Base-by-base conservation (phyloP, 208 protist genomes). In the Blechomonas ayalai region DNA sequence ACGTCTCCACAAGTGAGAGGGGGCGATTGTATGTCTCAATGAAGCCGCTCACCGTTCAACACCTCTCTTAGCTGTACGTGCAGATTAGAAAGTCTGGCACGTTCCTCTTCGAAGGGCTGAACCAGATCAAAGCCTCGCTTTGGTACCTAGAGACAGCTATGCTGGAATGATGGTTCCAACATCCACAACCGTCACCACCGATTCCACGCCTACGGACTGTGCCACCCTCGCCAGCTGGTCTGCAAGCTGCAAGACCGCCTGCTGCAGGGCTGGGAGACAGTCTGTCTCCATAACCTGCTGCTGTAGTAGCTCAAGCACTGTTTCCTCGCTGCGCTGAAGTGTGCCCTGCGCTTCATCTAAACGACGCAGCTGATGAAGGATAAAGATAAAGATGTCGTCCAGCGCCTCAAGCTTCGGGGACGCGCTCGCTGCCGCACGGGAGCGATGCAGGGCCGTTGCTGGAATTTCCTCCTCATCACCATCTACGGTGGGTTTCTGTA, bases 221-320 rank as follows among this genome's bases (percentile, higher is more conserved):
- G 73, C 70, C 13, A 81, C 29, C 5, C 57, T 52, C 19, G 44
- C 19, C 10, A 82, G 24, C 9, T 41, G 27, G 10, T n/a, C 25
- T 7, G 63, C 45, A 26, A 74, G 66, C 12, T 59, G 42, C 15
- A 66, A 22, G 9, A 79, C 61, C 2, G 74, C 62, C 32, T 59
- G 52, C 32, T 71, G 62, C 19, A 84, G 37, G 10, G 35, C 37
- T 24, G 52, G 44, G 15, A 90, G 24, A 9, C 64, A 29, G 8
- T 55, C 38, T 12, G 74, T 29, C 33, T 71, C 73, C 34, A 80
- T 55, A 55, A 87, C 77, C 24, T 87, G 77, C 38, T 75, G 65
- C 58, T 91, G 67, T 22, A 91, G 22, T 22, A 91, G 45, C 45
- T 86, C 74, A 15, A 91, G 57, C 39, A 74, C 81, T 6, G 61